Base-by-base conservation (phyloP, 352 stramenopile species). In the Phytopythium aichiense region DNA sequence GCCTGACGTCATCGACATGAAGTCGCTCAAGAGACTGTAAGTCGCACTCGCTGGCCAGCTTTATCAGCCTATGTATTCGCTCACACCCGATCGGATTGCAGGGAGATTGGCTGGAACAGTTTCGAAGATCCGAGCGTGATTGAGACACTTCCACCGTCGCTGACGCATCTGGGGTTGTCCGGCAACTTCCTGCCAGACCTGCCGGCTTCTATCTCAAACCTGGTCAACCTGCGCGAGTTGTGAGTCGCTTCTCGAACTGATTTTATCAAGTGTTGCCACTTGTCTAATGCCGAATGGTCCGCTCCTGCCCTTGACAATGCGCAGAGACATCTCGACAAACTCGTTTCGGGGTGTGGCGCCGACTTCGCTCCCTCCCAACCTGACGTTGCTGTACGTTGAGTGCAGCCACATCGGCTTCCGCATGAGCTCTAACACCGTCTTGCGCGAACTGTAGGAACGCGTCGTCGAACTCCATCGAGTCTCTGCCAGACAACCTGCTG, bases 31-130 rank as follows among this genome's bases (percentile, higher is more conserved):
- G 42, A 58, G 52, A 18, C 33, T 73, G 67, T 73, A 65, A 16
- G 67, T 61, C 7, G 33, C 33, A 12, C 33, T 38, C 33, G 11
- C 33, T 7, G 11, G 7, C 7, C 33, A 38, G 7, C 33, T 38
- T 8, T 8, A 38, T 38, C 33, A 13, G 0, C 7, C 5, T 0
- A 12, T 55, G 30, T 16, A 7, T 18, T 48, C 22, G 11, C 9
- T 59, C 22, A 50, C 12, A 20, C 5, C 1, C 7, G 13, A 15
- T n/a, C 31, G 5, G 1, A 56, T 59, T 15, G 60, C 25, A 81
- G 73, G 20, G 68, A 81, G 20, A 65, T 79, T 0, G 68, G 67
- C 13, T 72, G 58, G 67, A 81, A 81, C 54, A 59, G 67, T 5
- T 75, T 79, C 37, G 68, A 63, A 33, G 40, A 71, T 12, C 38